These are phyloP conservation scores for Hypoxylon lienhwacheense DNA, from an alignment of 495 filamentous ascomycete species.

Conservation along the genomic window DNA sequence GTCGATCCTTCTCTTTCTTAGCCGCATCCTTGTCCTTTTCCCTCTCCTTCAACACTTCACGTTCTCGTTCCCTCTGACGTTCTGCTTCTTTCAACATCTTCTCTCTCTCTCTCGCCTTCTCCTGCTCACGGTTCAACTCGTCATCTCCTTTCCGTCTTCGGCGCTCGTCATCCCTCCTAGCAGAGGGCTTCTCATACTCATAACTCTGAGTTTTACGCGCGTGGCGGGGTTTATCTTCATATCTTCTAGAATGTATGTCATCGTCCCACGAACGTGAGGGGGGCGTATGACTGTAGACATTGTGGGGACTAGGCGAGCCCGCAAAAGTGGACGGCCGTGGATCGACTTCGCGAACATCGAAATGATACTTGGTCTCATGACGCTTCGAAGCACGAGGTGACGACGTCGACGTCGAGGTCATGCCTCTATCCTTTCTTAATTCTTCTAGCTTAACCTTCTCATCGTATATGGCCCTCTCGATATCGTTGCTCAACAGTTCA, in stretches of 20 bases:
- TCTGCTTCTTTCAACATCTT: constrained; percentile 26
- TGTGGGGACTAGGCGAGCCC: constrained; percentile 20
- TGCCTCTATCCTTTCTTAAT: constrained; percentile 43
- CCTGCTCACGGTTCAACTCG: constrained; percentile 39
- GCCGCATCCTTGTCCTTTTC: constrained; percentile 30
- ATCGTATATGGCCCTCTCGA: constrained; percentile 72
- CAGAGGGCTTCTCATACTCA: constrained; percentile 44
- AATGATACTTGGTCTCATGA: constrained; percentile 40
- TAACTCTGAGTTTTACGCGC: constrained; percentile 50
- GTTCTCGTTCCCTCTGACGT: constrained; percentile 26
- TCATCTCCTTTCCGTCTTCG: constrained; percentile 43
- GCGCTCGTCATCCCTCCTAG: constrained; percentile 44
- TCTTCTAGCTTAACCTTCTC: constrained; percentile 66
- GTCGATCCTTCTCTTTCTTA: constrained; percentile 31
- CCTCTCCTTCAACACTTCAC: constrained; percentile 34
- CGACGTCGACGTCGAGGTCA: constrained; percentile 43
- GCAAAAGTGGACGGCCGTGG: constrained; percentile 33
- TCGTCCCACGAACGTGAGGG: constrained; percentile 50
- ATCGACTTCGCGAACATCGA: constrained; percentile 34
- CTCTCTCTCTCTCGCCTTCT: constrained; percentile 39
- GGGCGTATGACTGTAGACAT: constrained; percentile 41
- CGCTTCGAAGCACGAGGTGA: constrained; percentile 39
- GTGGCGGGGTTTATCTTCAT: constrained; percentile 40
- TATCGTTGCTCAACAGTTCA: constrained; percentile 83
- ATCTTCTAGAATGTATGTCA: constrained; percentile 33